Conservation (phyloP, 805 yeast species). For the Maudiozyma pseudohumilis region DNA sequence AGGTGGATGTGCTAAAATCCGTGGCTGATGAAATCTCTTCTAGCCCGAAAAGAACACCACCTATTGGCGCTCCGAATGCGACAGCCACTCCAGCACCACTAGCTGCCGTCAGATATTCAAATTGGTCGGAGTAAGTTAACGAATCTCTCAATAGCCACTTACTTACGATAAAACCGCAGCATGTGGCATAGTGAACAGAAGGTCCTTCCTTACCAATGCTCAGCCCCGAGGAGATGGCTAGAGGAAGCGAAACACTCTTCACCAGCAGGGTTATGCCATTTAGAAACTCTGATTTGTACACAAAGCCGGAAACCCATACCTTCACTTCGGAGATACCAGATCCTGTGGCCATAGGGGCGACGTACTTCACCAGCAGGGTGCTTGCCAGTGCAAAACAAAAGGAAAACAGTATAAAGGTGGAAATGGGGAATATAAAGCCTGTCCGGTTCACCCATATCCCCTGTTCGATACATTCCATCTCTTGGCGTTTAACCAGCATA, state of each 20-base stretch:
- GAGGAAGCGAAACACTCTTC: slow-evolving; percentile 73
- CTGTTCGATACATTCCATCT: slow-evolving; percentile 38
- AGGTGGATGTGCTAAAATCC: slow-evolving; percentile 61
- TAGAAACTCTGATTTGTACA: slow-evolving; percentile 59
- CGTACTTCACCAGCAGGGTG: slow-evolving; percentile 54
- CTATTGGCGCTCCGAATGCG: slow-evolving; percentile 94
- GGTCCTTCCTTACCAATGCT: slow-evolving; percentile 98
- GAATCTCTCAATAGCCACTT: slow-evolving; percentile 36
- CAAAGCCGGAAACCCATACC: slow-evolving; percentile 86
- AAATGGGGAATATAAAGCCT: slow-evolving; percentile 36
- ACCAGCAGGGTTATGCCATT: slow-evolving; percentile 62
- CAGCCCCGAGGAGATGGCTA: slow-evolving; percentile 87
- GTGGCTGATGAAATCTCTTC: slow-evolving; percentile 74
- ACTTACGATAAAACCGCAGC: slow-evolving; percentile 81
- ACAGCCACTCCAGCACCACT: slow-evolving; percentile 98
- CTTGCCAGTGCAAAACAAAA: slow-evolving; percentile 53
- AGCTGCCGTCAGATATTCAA: slow-evolving; percentile 62
- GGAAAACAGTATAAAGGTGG: slow-evolving; percentile 50
- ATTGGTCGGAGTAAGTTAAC: slow-evolving; percentile 24
- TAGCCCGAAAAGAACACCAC: slow-evolving; percentile 86
- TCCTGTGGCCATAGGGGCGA: slow-evolving; percentile 91
- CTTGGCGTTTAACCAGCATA: slow-evolving; percentile 22
- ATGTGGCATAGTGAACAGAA: slow-evolving; percentile 93
- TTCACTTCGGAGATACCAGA: slow-evolving; percentile 96
- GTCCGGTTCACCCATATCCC: slow-evolving; percentile 62